These are phyloP conservation scores for Puccinia triticina DNA, from an alignment of 1,284 basidiomycete species.

Conservation along the genomic window DNA sequence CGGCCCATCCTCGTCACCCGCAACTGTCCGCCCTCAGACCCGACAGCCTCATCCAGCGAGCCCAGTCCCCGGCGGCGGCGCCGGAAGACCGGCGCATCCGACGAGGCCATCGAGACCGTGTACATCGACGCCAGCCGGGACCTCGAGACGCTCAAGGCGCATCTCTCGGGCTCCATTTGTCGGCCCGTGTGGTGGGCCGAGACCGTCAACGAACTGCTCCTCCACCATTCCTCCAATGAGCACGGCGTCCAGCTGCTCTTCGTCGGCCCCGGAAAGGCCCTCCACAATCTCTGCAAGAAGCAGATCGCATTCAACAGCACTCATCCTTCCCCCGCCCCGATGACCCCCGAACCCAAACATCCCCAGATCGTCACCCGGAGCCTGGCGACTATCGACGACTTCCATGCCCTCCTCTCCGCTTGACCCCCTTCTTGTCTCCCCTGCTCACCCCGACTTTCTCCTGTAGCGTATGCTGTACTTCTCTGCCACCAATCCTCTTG, in stretches of 20 bases:
- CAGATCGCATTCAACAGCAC: conserved; percentile 51
- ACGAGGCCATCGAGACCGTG: neutral
- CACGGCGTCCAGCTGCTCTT: conserved; percentile 54
- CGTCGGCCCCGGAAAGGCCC: conserved; percentile 58
- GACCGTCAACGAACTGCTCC: conserved; percentile 53
- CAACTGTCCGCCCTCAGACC: neutral
- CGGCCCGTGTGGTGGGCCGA: conserved; percentile 57
- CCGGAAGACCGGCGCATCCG: neutral
- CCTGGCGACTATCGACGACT: conserved; percentile 52
- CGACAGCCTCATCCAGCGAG: neutral
- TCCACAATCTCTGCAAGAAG: conserved; percentile 57
- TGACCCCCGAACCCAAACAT: neutral
- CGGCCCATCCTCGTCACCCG: conserved; percentile 54
- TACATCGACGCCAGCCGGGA: conserved; percentile 40
- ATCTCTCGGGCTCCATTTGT: conserved; percentile 57
- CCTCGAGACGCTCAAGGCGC: conserved; percentile 47
- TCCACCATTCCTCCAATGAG: conserved; percentile 12
- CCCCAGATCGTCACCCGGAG: conserved; percentile 32
- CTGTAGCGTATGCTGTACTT: too few relatives aligned
- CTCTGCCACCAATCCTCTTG: too few relatives aligned
- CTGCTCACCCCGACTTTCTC: too few relatives aligned
- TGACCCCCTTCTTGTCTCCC: too few relatives aligned
- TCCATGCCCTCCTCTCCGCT: conserved; percentile 12
- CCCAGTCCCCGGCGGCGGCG: neutral
- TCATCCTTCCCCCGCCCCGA: neutral